A percentile compares a stretch with the other conserved stretches of the same genome.
Evolutionary conservation across 768 basidiomycete genomes (phyloP).

Genomic region (Suillus placidus): DNA sequence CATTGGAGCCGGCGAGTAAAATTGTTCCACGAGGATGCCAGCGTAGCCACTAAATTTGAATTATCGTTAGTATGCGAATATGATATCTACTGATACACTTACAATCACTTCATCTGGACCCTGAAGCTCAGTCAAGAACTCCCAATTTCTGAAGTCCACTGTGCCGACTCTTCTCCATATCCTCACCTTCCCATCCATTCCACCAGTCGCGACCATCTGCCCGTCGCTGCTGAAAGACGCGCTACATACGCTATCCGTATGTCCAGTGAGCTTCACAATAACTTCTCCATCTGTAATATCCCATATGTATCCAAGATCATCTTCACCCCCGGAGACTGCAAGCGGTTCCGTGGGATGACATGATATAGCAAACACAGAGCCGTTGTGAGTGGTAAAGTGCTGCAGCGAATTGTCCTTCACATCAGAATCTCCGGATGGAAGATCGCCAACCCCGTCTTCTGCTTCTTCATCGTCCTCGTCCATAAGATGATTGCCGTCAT

Average conservation of each 20-base stretch:
- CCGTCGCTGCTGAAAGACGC: constrained; percentile 86
- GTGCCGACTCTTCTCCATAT: constrained; percentile 87
- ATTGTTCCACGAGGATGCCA: constrained; percentile 97
- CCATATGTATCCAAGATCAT: constrained; percentile 95
- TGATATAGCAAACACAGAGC: constrained; percentile 84
- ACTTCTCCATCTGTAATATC: constrained; percentile 79
- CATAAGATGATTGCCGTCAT: constrained; percentile 72
- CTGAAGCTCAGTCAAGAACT: constrained; percentile 90
- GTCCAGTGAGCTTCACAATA: constrained; percentile 85
- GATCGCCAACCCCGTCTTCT: constrained; percentile 49
- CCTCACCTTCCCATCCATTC: constrained; percentile 96
- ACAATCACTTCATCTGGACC: constrained; percentile 97
- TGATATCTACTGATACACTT: constrained; percentile 31
- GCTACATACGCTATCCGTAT: constrained; percentile 86
- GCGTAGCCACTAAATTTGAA: constrained; percentile 75
- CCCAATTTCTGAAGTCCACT: constrained; percentile 81
- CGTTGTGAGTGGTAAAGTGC: constrained; percentile 64
- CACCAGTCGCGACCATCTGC: constrained; percentile 91
- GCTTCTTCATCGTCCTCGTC: constrained; percentile 68
- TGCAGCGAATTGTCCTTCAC: constrained; percentile 68
- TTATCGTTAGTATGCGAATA: constrained; percentile 12
- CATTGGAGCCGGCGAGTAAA: constrained; percentile 89
- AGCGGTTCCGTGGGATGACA: constrained; percentile 81
- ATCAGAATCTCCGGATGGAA: constrained; percentile 41
- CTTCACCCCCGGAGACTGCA: constrained; percentile 92